Base-by-base conservation (phyloP, 345 rosid species). In the Salix koriyanagi region DNA sequence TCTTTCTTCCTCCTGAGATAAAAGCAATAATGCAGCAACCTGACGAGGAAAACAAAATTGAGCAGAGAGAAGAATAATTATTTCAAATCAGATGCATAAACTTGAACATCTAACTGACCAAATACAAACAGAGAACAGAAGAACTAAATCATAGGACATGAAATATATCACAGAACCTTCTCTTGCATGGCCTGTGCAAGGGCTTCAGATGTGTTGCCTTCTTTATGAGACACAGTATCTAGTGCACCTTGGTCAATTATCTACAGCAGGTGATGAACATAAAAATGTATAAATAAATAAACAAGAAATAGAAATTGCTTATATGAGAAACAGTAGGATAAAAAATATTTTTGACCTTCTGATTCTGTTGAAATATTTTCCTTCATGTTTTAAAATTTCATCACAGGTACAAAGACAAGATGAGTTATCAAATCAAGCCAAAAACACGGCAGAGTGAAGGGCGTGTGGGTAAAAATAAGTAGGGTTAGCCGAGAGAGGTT, bases 1-100 rank as follows among this genome's bases (percentile, higher is more conserved):
- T 76, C 98, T 89, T 86, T 94, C 99, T 79, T 92, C 99, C 83
- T 94, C 91, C 84, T 96, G 98, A 11, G 99, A 94, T 78, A 96
- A 75, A 82, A 96, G 97, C 72, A 96, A 79, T 36, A 96, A 85
- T 46, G 97, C 86, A 26, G 89, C 85, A 78, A 94, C 97, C 99
- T 96, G 87, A 69, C 60, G 82, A 79, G 69, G 71, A 56, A 73
- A 74, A 70, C 62, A 37, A 62, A 34, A 37, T 42, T 74, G 39
- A 72, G 23, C 76, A 60, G 30, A 41, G 39, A 68, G 68, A 62
- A 77, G 16, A 72, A 39, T 41, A 37, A 77, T 65, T 23, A 80
- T 15, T 42, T 71, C 28, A 67, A 28, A 37, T 39, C 56, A 74
- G 67, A 36, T 32, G 46, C 61, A 42, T 21, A 54, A 54, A 58